Evolutionary conservation across 306 rosid genomes (phyloP), one percentile per base, ranked within the genome.

Genomic region (Pyrus pyrifolia): DNA sequence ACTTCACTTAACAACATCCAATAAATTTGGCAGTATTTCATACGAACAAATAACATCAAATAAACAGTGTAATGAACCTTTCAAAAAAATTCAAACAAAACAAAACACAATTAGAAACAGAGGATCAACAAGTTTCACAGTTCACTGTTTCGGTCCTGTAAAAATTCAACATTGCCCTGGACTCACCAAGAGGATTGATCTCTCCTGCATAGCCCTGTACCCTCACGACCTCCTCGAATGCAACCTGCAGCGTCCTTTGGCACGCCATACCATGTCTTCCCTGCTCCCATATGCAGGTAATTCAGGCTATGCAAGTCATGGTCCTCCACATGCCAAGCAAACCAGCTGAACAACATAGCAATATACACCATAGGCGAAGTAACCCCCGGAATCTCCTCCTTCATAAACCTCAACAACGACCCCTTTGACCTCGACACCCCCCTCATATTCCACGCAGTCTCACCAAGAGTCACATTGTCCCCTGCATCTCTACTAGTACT

Each of bases 251-350:
- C 99, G 5, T 96, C 99, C 52, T 90, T 85, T 0, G 99, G 99
- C 29, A 96, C 97, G 0, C 99, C 99, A 40, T 96, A 96, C 99
- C 99, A 96, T 2, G 99, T 96, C 83, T 96, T 96, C 13, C 93
- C 92, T 0, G 99, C 93, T 22, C 99, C 99, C 93, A 88, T 85
- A 62, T 96, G 98, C 79, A 92, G 78, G 79, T 93, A 96, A 83
- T 96, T 96, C 80, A 96, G 83, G 81, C 99, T 96, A 67, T 96
- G 99, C 86, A 96, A 72, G 87, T 96, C 99, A 77, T 96, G 99
- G 73, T 96, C 99, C 88, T 96, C 99, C 18, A 91, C 99, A 70
- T 96, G 99, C 99, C 99, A 96, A 57, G 99, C 99, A 70, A 96
- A 96, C 99, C 99, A 96, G 77, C 99, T 96, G 76, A 96, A 96